Evolutionary conservation across 257 asterid species (phyloP), one percentile per base, ranked within the genome.

Genomic region (Fraxinus cuspidata): DNA sequence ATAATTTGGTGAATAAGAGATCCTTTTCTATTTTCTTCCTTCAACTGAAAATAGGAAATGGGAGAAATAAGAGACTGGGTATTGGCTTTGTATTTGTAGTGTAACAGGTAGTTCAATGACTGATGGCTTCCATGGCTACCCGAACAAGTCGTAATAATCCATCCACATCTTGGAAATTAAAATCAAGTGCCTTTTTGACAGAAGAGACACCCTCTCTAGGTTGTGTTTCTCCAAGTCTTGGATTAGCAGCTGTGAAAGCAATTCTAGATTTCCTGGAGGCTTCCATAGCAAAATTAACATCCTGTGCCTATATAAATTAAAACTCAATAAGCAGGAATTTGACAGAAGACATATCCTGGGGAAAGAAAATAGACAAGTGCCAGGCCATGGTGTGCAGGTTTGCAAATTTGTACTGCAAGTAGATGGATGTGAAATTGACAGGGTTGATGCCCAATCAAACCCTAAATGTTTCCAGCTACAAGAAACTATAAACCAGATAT

Each of bases 121-220:
- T 83, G 79, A 93, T 81, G 79, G 88, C 92, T 67, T 96, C 97
- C 92, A 90, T 86, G 38, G 99, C 97, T 40, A 96, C 79, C 77
- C 98, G 94, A n/a, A 96, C 94, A 70, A 93, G 91, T 74, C 86
- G 97, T 82, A 96, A 85, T 70, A 96, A 90, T 78, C 89, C 87
- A 70, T 90, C 97, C 29, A 96, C 87, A 83, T 96, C 99, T 74
- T 92, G 95, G 87, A 93, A 96, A 85, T 89, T 88, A 85, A 86
- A 96, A 91, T 96, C 99, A 73, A 96, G 94, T 35, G 97, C 98
- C 86, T 80, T 88, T 84, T 86, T 92, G 44, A 96, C 89, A 42
- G 92, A 84, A 76, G 87, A 72, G 64, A 89, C 85, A 29, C 89
- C 89, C 82, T 92, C 97, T 79, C 77, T 81, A 70, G 79, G 83